Conservation (phyloP, 1,139 yeast genomes). For the Suhomyces chickasaworum region DNA sequence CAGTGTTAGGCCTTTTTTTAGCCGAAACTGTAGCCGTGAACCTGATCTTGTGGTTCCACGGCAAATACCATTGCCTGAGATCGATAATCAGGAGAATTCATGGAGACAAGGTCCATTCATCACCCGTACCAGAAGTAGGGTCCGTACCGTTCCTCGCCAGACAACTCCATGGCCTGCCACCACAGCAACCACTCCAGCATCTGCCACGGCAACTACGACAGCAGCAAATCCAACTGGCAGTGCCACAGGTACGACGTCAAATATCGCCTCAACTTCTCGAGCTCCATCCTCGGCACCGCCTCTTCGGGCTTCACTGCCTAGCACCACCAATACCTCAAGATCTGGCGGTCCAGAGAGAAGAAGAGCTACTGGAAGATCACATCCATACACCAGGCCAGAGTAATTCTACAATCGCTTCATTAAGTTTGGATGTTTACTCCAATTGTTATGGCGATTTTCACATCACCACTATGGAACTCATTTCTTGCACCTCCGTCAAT, state of each 20-base stretch:
- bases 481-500: neutral
- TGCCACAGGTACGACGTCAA: neutral
- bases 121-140: neutral
- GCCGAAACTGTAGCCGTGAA: too few species aligned
- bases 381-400: constrained; percentile 33
- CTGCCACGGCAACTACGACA: neutral
- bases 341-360: constrained; percentile 39
- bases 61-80: constrained; percentile 31
- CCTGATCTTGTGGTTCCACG: constrained; percentile 28
- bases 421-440: neutral
- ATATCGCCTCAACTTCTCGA: neutral
- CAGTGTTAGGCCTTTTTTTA: too few species aligned
- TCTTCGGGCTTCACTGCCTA: constrained; percentile 1
- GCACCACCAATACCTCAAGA: neutral
- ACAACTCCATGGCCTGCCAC: constrained; percentile 6
- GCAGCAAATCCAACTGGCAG: neutral
- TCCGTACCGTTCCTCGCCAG: constrained; percentile 1
- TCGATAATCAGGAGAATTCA: neutral
- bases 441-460: neutral
- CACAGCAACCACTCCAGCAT: neutral
- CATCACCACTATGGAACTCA: neutral
- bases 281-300: neutral
- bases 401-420: neutral
- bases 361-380: constrained; percentile 26
- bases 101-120: neutral